phyloP scores from a whole-genome alignment of 2,329 filamentous ascomycete genomes.

The Pseudocercospora crystallina region DNA sequence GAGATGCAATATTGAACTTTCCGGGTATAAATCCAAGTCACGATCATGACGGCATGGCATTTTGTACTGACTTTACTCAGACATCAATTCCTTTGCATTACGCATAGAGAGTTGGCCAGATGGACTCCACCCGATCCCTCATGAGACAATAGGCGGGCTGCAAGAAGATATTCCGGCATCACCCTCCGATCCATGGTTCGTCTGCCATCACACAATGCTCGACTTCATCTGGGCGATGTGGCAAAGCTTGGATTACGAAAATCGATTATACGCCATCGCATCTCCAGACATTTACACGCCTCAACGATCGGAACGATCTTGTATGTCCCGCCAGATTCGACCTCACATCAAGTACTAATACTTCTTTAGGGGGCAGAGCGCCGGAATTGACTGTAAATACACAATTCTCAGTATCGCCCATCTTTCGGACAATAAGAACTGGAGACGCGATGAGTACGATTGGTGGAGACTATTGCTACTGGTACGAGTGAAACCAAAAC shows the following conservation, averaged over 20 bases:
- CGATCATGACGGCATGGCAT: too few relatives aligned
- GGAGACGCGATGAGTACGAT: too few relatives aligned
- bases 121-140: constrained; percentile 12
- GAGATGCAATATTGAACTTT: constrained; percentile 1
- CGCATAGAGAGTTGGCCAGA: constrained; percentile 11
- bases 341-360: too few relatives aligned
- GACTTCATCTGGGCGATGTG: constrained; percentile 5
- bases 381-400: too few relatives aligned
- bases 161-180: constrained; percentile 46
- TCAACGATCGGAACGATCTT: too few relatives aligned
- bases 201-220: constrained; percentile 1
- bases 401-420: too few relatives aligned
- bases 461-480: too few relatives aligned
- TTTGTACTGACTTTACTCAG: neutral
- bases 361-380: too few relatives aligned
- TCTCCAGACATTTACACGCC: neutral
- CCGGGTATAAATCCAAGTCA: neutral
- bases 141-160: constrained; percentile 40
- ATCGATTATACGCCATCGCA: neutral
- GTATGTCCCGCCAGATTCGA: too few relatives aligned
- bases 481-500: too few relatives aligned
- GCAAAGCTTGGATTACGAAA: constrained; percentile 33
- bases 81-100: constrained; percentile 8
- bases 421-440: too few relatives aligned
- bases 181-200: constrained; percentile 43